Base-by-base conservation (phyloP, 768 basidiomycete genomes). In the Mycena rosella region DNA sequence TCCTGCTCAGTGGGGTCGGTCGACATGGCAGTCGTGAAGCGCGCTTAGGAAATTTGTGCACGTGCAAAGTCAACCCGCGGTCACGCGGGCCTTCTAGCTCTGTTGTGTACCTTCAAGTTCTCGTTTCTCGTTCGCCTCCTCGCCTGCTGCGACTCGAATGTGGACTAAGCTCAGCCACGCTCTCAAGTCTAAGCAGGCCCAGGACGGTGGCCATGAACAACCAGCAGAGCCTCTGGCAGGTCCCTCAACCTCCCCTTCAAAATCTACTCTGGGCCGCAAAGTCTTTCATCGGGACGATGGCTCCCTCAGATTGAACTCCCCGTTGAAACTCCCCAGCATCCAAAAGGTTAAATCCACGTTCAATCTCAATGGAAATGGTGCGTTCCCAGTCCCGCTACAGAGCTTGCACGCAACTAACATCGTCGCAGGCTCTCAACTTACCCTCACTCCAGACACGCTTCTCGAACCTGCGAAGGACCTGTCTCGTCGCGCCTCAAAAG, bases 331-430 rank as follows among this genome's bases (percentile, higher is more conserved):
- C 40, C 32, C 32, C 5, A 71, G 75, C 32, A 65, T 85, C 24
- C 80, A 86, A 80, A 90, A 89, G 81, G 83, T 86, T 68, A 88
- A 84, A 73, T 78, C 78, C 49, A 74, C 79, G 68, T 73, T 82
- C 69, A 78, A 76, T 67, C 70, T 83, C 59, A 75, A 77, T 63
- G 74, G 68, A 61, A 82, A 81, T 68, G 77, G 84, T 85, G 55
- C 62, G 82, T 78, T 34, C 34, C 17, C 13, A n/a, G 54, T 22
- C 32, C 24, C 10, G 6, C 13, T 1, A 15, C 14, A 72, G 68
- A 78, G 78, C 72, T 79, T 78, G 74, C 68, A 75, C 36, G 82
- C 79, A 52, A 73, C 15, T 79, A 52, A 71, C 70, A 32, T 69
- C 61, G 68, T 34, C 13, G 32, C 61, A 71, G 70, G 53, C 36